phyloP scores from a whole-genome alignment of 164 flowering plant genomes.

The Vitis rupestris region DNA sequence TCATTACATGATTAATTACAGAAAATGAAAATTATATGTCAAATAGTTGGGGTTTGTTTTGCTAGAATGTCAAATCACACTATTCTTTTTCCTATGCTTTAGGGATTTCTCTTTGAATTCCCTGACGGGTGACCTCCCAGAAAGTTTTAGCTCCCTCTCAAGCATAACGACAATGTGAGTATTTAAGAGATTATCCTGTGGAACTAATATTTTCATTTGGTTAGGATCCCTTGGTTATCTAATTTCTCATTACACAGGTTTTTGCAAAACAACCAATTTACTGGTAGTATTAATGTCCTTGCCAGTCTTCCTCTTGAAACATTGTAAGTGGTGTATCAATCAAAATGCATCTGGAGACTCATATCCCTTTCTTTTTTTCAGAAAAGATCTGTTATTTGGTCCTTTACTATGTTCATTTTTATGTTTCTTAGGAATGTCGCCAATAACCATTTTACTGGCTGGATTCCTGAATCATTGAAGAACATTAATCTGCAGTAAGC shows the following conservation, averaged over 20 bases:
- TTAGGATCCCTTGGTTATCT: conserved; percentile 6
- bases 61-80: background rate
- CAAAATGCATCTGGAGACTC: background rate
- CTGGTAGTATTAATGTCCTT: conserved; percentile 81
- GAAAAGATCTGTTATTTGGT: background rate
- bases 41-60: background rate
- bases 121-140: conserved; percentile 71
- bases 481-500: conserved; percentile 71
- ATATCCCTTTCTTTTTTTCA: background rate
- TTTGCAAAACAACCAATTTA: conserved; percentile 84
- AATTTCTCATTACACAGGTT: conserved; percentile 46
- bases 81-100: conserved; percentile 20
- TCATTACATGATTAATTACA: too few relatives aligned
- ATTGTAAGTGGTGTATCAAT: conserved; percentile 52
- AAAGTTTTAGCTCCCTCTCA: conserved; percentile 59
- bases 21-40: background rate
- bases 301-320: conserved; percentile 72
- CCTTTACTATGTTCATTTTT: background rate
- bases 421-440: conserved; percentile 58
- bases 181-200: background rate
- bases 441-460: conserved; percentile 80
- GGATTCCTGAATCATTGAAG: conserved; percentile 74
- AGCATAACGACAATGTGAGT: conserved; percentile 68
- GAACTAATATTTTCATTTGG: background rate
- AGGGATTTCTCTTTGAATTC: conserved; percentile 88